phyloP scores from a whole-genome alignment of 352 stramenopile genomes.

The Pythium chondricola region DNA sequence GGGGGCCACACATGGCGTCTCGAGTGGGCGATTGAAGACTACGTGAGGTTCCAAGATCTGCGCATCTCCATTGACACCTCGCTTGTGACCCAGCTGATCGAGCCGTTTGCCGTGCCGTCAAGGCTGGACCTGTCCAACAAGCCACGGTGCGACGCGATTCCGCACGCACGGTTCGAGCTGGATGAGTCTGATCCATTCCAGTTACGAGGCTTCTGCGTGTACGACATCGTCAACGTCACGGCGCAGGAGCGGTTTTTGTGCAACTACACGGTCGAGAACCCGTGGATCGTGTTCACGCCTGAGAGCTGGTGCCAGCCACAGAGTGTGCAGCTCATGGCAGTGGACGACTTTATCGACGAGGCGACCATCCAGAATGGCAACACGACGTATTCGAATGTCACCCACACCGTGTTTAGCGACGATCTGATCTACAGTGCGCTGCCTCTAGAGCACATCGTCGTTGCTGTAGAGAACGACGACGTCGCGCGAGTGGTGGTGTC shows the following conservation, averaged over 20 bases:
- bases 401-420: constrained; percentile 53
- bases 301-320: constrained; percentile 67
- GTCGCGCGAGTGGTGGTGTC: constrained; percentile 56
- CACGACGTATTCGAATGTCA: constrained; percentile 55
- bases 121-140: constrained; percentile 34
- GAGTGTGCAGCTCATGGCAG: constrained; percentile 31
- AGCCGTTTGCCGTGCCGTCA: constrained; percentile 46
- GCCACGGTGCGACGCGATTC: constrained; percentile 43
- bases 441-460: constrained; percentile 25
- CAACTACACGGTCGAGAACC: constrained; percentile 66
- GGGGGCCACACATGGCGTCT: constrained; percentile 68
- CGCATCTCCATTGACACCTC: constrained; percentile 52
- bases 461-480: constrained; percentile 59
- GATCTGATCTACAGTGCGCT: constrained; percentile 56
- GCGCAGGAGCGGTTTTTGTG: constrained; percentile 69
- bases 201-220: constrained; percentile 52
- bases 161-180: constrained; percentile 34
- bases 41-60: constrained; percentile 62
- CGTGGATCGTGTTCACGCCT: constrained; percentile 68
- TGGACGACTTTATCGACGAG: constrained; percentile 66
- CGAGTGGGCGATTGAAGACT: constrained; percentile 70
- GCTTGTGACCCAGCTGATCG: constrained; percentile 55
- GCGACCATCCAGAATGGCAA: constrained; percentile 28
- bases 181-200: constrained; percentile 44
- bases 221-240: constrained; percentile 53